These are phyloP conservation scores for Cercospora zeae-maydis DNA, from an alignment of 2,329 filamentous ascomycete genomes.

Conservation along the genomic window DNA sequence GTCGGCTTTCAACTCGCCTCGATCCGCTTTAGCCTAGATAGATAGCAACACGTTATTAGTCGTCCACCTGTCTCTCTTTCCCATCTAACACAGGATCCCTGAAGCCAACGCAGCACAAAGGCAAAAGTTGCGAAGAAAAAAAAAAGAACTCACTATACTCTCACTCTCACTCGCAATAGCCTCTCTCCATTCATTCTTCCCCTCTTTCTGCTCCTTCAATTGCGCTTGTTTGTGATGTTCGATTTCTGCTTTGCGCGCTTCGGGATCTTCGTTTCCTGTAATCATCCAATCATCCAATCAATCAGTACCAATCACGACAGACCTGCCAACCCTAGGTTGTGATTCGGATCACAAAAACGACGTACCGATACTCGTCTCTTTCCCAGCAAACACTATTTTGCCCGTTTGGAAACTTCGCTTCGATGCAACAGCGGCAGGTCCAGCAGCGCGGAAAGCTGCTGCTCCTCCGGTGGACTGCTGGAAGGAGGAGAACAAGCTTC, in stretches of 20 bases:
- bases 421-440: constrained; percentile 6
- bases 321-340: not conserved
- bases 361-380: constrained; percentile 47
- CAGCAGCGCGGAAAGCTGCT: constrained; percentile 10
- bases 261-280: constrained; percentile 23
- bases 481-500: not conserved
- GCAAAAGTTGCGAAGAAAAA: not conserved
- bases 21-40: constrained; percentile 37
- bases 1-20: constrained; percentile 32
- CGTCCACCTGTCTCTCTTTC: too few relatives aligned
- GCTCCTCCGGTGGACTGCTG: too few relatives aligned
- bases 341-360: not conserved
- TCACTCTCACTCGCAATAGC: constrained; percentile 76
- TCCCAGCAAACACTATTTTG: constrained; percentile 38
- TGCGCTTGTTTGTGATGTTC: constrained; percentile 62
- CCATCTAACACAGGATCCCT: too few relatives aligned
- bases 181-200: constrained; percentile 71
- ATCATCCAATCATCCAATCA: not conserved
- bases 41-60: not conserved
- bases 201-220: constrained; percentile 50
- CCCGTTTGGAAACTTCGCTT: constrained; percentile 39
- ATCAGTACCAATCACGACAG: too few relatives aligned
- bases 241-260: constrained; percentile 44
- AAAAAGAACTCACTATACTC: constrained; percentile 57
- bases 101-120: too few relatives aligned